Evolutionary conservation across 106 monocot species (phyloP).

Genomic region (Phalaenopsis aphrodite): DNA sequence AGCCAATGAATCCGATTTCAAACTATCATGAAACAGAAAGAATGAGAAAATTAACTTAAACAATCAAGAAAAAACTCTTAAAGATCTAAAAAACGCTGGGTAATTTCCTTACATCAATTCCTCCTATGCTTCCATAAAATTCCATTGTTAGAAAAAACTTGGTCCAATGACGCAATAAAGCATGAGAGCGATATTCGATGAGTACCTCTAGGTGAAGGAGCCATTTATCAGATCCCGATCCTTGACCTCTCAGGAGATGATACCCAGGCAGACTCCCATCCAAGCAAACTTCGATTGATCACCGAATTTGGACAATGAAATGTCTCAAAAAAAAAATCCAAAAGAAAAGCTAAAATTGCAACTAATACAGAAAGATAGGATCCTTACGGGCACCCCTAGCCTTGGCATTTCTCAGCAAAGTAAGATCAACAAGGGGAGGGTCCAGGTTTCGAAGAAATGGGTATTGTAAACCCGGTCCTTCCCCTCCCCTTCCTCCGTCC

Average conservation of each 20-base stretch:
- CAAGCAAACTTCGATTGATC: slow-evolving; percentile 68
- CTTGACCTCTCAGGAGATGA: slow-evolving; percentile 56
- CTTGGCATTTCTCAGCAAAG: slow-evolving; percentile 38
- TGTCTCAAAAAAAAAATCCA: neutral
- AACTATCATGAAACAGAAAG: too few species aligned
- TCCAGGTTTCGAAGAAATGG: neutral
- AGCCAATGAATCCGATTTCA: too few species aligned
- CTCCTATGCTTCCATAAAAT: neutral
- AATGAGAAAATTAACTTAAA: too few species aligned
- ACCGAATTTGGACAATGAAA: neutral
- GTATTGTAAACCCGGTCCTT: neutral
- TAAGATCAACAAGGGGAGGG: slow-evolving; percentile 45
- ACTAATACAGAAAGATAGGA: neutral
- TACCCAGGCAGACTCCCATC: slow-evolving; percentile 78
- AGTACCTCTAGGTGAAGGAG: slow-evolving; percentile 73
- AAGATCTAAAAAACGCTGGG: neutral
- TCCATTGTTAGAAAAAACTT: neutral
- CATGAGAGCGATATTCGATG: neutral
- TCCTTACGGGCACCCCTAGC: slow-evolving; percentile 51
- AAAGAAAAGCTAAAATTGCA: neutral
- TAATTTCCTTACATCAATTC: neutral
- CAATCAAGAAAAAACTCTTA: neutral
- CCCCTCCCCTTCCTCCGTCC: neutral
- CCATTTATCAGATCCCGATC: slow-evolving; percentile 59
- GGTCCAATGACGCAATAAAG: neutral